Conservation (phyloP, 495 filamentous ascomycete species). For the Penicillium paradoxum region DNA sequence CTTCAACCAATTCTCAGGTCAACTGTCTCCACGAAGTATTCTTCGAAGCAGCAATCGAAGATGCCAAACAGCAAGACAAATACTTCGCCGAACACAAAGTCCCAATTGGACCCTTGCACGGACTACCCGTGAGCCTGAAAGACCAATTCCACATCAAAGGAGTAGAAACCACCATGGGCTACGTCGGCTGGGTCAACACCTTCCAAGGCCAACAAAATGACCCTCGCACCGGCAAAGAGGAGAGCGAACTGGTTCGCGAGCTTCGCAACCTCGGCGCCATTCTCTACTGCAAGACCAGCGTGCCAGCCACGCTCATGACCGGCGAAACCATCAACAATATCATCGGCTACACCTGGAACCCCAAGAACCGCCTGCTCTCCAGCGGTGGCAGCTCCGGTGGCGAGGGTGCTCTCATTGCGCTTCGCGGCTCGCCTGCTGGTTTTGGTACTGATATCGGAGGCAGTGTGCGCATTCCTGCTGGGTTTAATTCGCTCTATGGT, state of each 20-base stretch:
- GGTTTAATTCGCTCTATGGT: slow-evolving; percentile 60
- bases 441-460: slow-evolving; percentile 73
- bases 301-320: slow-evolving; percentile 57
- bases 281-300: slow-evolving; percentile 62
- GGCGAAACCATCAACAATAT: slow-evolving; percentile 57
- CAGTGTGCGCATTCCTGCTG: slow-evolving; percentile 60
- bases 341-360: slow-evolving; percentile 48
- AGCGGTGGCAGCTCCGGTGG: slow-evolving; percentile 59
- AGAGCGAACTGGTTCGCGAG: slow-evolving; percentile 49
- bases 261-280: slow-evolving; percentile 56
- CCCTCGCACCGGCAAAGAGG: slow-evolving; percentile 28
- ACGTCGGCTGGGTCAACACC: slow-evolving; percentile 49
- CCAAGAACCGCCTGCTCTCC: slow-evolving; percentile 43
- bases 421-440: slow-evolving; percentile 51
- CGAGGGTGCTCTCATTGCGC: slow-evolving; percentile 52
- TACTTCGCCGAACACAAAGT: slow-evolving; percentile 45
- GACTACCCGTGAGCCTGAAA: slow-evolving; percentile 62
- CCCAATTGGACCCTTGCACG: slow-evolving; percentile 57
- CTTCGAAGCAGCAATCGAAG: slow-evolving; percentile 56
- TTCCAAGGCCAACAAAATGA: slow-evolving; percentile 46
- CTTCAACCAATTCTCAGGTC: slow-evolving; percentile 23
- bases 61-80: slow-evolving; percentile 55
- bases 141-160: slow-evolving; percentile 67
- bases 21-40: slow-evolving; percentile 61
- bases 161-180: slow-evolving; percentile 63